These are phyloP conservation scores for Claviceps pusilla DNA, from an alignment of 2,329 filamentous ascomycete species.

Conservation along the genomic window DNA sequence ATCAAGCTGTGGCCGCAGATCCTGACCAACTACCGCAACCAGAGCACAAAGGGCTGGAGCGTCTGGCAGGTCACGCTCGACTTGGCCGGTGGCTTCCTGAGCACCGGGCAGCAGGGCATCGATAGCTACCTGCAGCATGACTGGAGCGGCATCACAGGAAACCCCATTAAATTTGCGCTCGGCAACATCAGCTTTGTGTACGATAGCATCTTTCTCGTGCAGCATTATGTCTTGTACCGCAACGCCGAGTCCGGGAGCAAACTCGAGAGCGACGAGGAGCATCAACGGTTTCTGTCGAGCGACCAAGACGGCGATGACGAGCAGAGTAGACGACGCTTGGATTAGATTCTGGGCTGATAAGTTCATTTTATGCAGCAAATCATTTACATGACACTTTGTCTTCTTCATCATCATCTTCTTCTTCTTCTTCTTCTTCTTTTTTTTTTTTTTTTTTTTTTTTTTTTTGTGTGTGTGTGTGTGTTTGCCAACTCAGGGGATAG, in stretches of 20 bases:
- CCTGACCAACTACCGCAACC: conserved; percentile 66
- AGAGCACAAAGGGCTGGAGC: conserved; percentile 77
- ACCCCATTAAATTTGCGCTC: conserved; percentile 78
- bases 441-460: too few relatives aligned
- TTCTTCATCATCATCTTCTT: neutral
- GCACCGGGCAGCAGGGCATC: conserved; percentile 64
- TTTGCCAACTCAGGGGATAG: too few relatives aligned
- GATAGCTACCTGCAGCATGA: conserved; percentile 74
- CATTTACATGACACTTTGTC: neutral
- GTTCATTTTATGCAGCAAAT: neutral
- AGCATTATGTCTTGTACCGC: conserved; percentile 73
- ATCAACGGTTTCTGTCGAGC: conserved; percentile 10
- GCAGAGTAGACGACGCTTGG: neutral
- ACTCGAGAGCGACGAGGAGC: conserved; percentile 6
- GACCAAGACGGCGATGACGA: conserved; percentile 7
- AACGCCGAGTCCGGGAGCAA: conserved; percentile 1
- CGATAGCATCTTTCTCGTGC: conserved; percentile 69
- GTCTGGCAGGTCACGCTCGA: conserved; percentile 77
- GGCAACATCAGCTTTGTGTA: conserved; percentile 78
- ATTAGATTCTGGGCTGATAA: neutral
- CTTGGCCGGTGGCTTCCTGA: conserved; percentile 65
- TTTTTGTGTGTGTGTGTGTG: too few relatives aligned
- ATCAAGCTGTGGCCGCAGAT: conserved; percentile 89
- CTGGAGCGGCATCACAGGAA: conserved; percentile 83
- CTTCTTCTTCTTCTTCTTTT: neutral